Conservation (phyloP, 192 early-diverging fungal species). For the Entomortierella chlamydospora region DNA sequence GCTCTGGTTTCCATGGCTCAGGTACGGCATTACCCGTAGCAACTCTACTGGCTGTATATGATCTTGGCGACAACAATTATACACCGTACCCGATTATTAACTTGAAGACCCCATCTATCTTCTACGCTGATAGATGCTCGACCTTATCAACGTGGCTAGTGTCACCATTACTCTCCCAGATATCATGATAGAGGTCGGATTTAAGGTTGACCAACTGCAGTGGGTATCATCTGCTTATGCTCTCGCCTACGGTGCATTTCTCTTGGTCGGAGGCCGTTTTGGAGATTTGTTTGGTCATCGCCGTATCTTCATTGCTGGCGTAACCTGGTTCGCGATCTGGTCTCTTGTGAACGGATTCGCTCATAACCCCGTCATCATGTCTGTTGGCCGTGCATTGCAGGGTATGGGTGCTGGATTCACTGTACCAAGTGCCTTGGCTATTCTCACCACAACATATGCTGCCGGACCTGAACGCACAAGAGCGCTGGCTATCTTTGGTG, state of each 20-base stretch:
- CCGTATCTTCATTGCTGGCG: conserved; percentile 15
- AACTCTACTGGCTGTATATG: too few species aligned
- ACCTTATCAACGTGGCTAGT: conserved; percentile 31
- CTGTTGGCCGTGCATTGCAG: conserved; percentile 40
- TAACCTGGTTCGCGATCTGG: conserved; percentile 22
- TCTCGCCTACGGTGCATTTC: conserved; percentile 32
- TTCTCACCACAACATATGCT: conserved; percentile 27
- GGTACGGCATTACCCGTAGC: background rate
- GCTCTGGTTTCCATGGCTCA: conserved; percentile 29
- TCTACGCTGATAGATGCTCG: conserved; percentile 27
- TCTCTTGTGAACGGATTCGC: conserved; percentile 34
- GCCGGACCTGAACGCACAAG: conserved; percentile 18
- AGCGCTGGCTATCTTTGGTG: conserved; percentile 36
- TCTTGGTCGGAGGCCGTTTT: conserved; percentile 27
- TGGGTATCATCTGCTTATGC: conserved; percentile 41
- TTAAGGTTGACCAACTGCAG: conserved; percentile 17
- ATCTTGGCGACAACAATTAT: too few species aligned
- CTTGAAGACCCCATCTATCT: background rate
- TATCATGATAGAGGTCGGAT: conserved; percentile 24
- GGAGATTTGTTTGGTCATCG: conserved; percentile 50
- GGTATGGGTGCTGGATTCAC: conserved; percentile 44
- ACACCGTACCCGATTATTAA: too few species aligned
- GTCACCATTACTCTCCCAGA: conserved; percentile 28
- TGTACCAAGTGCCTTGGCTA: conserved; percentile 31
- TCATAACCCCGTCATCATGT: conserved; percentile 25